Evolutionary conservation across 306 rosid genomes (phyloP).

Genomic region (Urtica urens): DNA sequence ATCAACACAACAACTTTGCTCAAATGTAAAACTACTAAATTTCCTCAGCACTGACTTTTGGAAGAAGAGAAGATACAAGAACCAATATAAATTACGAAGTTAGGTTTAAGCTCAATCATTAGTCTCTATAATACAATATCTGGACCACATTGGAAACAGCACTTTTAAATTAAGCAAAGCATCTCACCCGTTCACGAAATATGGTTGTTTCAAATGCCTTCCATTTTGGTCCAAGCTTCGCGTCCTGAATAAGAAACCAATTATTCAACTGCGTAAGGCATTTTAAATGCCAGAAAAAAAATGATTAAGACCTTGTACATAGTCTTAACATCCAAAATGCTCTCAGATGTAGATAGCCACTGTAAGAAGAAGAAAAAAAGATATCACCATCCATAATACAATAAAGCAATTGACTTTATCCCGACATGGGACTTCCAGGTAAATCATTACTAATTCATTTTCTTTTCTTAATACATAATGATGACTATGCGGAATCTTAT

Average conservation of each 20-base stretch:
- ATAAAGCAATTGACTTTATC: conserved; percentile 33
- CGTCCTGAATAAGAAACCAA: conserved; percentile 49
- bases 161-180: background rate
- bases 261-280: background rate
- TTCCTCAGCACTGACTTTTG: background rate
- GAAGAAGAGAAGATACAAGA: background rate
- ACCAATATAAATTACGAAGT: background rate
- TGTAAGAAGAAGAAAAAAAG: conserved; percentile 19
- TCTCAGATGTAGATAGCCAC: conserved; percentile 22
- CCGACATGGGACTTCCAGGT: conserved; percentile 40
- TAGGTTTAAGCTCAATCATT: background rate
- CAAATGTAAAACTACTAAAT: background rate
- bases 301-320: conserved; percentile 30
- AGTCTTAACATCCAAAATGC: too few relatives aligned
- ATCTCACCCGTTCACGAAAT: conserved; percentile 76
- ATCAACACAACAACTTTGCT: background rate
- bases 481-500: too few relatives aligned
- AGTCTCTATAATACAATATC: background rate
- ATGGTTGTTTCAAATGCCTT: conserved; percentile 77
- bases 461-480: too few relatives aligned
- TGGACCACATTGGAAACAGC: background rate
- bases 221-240: conserved; percentile 70
- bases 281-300: background rate
- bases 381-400: background rate
- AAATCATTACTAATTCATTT: too few relatives aligned